Evolutionary conservation across 2,329 filamentous ascomycete genomes (phyloP).

Genomic region (Coniosporium uncinatum): DNA sequence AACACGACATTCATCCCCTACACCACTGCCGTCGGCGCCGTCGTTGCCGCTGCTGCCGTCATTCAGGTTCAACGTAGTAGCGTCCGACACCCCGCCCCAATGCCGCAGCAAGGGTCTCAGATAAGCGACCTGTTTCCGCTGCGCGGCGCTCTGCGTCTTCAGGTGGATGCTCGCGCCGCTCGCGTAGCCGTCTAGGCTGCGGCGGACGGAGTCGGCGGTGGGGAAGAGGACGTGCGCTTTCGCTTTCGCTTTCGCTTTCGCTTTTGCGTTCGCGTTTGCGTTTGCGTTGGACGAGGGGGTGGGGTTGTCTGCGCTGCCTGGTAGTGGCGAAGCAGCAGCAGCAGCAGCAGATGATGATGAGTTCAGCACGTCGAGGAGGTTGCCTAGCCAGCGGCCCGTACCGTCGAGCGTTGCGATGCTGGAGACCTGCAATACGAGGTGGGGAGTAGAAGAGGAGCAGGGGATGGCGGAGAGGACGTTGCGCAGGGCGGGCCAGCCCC

Average conservation of each 20-base stretch:
- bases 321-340: background rate
- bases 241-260: constrained; percentile 23
- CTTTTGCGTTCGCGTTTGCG: background rate
- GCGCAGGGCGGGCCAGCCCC: constrained; percentile 70
- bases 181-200: constrained; percentile 70
- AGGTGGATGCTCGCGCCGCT: constrained; percentile 80
- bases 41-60: constrained; percentile 4
- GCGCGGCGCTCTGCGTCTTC: constrained; percentile 64
- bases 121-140: constrained; percentile 70
- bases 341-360: background rate
- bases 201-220: constrained; percentile 71
- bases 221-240: constrained; percentile 74
- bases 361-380: constrained; percentile 42
- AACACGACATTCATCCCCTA: background rate
- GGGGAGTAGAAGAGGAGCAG: constrained; percentile 18
- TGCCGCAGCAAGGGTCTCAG: constrained; percentile 66
- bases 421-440: constrained; percentile 61
- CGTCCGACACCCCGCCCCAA: too few species aligned
- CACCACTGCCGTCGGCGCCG: background rate
- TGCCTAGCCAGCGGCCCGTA: constrained; percentile 66
- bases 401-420: constrained; percentile 76
- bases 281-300: background rate
- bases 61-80: constrained; percentile 14
- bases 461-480: constrained; percentile 41
- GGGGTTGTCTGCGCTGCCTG: background rate